These are phyloP conservation scores for Marsdenia floribunda DNA, from an alignment of 257 asterid species.

Conservation along the genomic window DNA sequence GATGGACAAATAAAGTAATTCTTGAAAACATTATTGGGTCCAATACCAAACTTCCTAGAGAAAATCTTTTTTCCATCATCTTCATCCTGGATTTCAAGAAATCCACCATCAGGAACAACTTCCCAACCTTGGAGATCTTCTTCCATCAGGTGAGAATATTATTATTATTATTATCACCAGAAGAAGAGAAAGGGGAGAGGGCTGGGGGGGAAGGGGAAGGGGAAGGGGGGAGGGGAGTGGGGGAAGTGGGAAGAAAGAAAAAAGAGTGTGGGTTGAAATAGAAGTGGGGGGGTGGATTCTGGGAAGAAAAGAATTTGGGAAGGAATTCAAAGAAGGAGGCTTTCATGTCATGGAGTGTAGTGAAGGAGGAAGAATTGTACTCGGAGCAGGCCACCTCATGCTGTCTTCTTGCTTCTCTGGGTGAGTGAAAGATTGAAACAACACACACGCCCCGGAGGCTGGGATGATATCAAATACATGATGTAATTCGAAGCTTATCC, in stretches of 20 bases:
- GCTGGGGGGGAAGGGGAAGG: fast-evolving
- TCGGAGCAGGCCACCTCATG: slow-evolving; percentile 10
- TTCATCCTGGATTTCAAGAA: slow-evolving; percentile 53
- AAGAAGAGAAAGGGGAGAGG: background rate
- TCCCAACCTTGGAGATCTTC: slow-evolving; percentile 83
- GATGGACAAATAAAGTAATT: slow-evolving; percentile 51
- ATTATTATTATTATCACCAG: background rate
- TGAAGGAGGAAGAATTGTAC: slow-evolving; percentile 24
- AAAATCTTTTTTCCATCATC: slow-evolving; percentile 42
- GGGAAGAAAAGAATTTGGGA: slow-evolving; percentile 4
- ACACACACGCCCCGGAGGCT: too few relatives aligned
- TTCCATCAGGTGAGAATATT: too few relatives aligned
- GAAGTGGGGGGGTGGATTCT: background rate
- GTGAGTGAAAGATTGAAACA: slow-evolving; percentile 18
- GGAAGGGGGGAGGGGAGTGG: background rate
- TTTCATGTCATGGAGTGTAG: slow-evolving; percentile 26
- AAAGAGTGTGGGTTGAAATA: background rate
- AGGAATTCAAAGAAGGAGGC: slow-evolving; percentile 27
- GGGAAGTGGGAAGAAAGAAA: background rate
- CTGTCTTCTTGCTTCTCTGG: slow-evolving; percentile 25
- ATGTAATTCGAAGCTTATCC: slow-evolving; percentile 25
- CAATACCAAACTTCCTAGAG: slow-evolving; percentile 33
- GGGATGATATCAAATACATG: background rate
- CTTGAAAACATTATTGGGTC: slow-evolving; percentile 29
- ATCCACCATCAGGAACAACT: slow-evolving; percentile 62